phyloP scores from a whole-genome alignment of 2,329 filamentous ascomycete species.

The Penicillium thymicola region DNA sequence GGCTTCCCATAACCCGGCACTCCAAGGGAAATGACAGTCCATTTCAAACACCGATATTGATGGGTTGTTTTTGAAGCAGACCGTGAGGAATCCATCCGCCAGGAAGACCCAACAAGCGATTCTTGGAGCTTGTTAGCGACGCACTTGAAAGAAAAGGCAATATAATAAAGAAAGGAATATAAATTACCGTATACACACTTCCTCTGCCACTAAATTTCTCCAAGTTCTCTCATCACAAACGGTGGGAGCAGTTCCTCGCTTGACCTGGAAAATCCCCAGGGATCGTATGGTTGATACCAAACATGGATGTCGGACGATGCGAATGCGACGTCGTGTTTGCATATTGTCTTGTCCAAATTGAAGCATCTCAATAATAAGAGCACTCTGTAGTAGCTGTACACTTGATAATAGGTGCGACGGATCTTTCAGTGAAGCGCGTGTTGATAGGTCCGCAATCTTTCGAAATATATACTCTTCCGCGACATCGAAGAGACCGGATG shows the following conservation, averaged over 20 bases:
- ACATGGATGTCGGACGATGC: conserved; percentile 31
- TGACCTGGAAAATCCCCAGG: conserved; percentile 27
- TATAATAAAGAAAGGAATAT: neutral
- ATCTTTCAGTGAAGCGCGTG: conserved; percentile 10
- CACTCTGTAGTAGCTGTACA: conserved; percentile 28
- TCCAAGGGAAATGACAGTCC: conserved; percentile 32
- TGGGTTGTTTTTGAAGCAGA: conserved; percentile 34
- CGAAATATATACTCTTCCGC: conserved; percentile 33
- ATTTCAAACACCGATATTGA: conserved; percentile 31
- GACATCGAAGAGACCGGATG: conserved; percentile 25
- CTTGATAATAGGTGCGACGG: conserved; percentile 9
- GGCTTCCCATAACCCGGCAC: conserved; percentile 30
- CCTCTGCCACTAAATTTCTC: conserved; percentile 24
- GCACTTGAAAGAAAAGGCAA: neutral
- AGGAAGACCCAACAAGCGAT: conserved; percentile 33
- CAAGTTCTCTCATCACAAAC: conserved; percentile 21
- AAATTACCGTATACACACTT: conserved; percentile 26
- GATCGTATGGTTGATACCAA: conserved; percentile 30
- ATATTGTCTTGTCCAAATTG: conserved; percentile 31
- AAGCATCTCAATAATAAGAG: conserved; percentile 33
- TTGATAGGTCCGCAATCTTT: conserved; percentile 20
- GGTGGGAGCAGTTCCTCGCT: conserved; percentile 14
- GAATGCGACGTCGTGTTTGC: conserved; percentile 30
- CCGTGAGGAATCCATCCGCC: conserved; percentile 32
- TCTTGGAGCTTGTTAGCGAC: conserved; percentile 5